phyloP scores from a whole-genome alignment of 2,329 filamentous ascomycete genomes.

The Aspergillus sojae region DNA sequence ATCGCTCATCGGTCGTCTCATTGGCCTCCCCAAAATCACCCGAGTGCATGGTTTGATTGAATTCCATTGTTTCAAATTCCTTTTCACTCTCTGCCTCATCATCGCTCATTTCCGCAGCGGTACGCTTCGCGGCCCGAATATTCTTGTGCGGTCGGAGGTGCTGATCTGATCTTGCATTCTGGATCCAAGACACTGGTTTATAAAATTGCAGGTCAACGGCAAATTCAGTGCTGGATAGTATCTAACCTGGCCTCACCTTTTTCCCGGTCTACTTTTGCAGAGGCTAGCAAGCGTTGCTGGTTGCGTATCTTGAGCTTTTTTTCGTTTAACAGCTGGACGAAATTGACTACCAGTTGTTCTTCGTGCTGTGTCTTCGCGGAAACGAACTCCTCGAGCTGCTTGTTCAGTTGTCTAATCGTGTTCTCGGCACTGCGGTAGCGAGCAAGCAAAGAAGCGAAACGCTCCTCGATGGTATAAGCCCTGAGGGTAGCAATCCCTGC shows the following conservation, averaged over 20 bases:
- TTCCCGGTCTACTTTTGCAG: conserved; percentile 49
- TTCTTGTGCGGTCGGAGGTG: conserved; percentile 17
- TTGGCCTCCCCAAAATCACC: conserved; percentile 15
- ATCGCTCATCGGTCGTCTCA: conserved; percentile 30
- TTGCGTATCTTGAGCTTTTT: conserved; percentile 68
- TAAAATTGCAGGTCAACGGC: background rate
- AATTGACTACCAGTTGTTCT: conserved; percentile 59
- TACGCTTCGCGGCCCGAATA: conserved; percentile 31
- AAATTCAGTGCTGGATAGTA: background rate
- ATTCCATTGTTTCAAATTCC: conserved; percentile 43
- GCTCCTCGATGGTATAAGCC: conserved; percentile 44
- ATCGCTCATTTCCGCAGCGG: conserved; percentile 22
- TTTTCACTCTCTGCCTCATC: conserved; percentile 34
- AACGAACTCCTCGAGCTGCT: conserved; percentile 61
- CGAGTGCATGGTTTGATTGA: conserved; percentile 24
- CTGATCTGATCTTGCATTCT: conserved; percentile 20
- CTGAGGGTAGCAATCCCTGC: conserved; percentile 50
- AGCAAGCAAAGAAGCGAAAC: conserved; percentile 45
- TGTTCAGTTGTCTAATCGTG: conserved; percentile 54
- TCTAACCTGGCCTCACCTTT: conserved; percentile 31
- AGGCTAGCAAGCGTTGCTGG: conserved; percentile 59
- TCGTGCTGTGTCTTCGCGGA: conserved; percentile 60
- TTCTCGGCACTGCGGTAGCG: conserved; percentile 50
- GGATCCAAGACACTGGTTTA: conserved; percentile 31
- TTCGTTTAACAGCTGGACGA: conserved; percentile 60